A percentile compares a stretch with the other conserved stretches of the same genome.
Conservation (phyloP, 495 filamentous ascomycete species). For the Aspergillus asperescens region DNA sequence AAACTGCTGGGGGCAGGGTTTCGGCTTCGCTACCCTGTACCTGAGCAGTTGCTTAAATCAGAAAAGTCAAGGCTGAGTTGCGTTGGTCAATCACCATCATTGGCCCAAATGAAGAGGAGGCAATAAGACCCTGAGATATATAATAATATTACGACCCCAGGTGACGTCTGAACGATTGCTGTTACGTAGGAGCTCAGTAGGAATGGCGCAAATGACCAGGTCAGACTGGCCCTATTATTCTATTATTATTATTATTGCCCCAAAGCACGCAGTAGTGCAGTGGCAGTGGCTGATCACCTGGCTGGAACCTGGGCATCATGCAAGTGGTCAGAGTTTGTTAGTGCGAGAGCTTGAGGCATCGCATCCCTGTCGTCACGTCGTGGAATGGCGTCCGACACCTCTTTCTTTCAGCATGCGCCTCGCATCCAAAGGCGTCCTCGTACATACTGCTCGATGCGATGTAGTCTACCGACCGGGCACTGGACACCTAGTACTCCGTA, state of each 20-base stretch:
- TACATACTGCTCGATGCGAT: too few species aligned
- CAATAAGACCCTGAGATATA: slow-evolving; percentile 5
- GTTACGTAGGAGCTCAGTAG: not conserved
- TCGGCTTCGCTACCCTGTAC: not conserved
- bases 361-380: too few species aligned
- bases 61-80: too few species aligned
- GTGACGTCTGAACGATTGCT: not conserved
- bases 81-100: not conserved
- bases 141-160: not conserved
- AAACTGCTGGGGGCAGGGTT: not conserved
- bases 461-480: too few species aligned
- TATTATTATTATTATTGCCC: too few species aligned
- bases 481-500: too few species aligned
- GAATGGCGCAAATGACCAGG: slow-evolving; percentile 5
- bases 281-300: too few species aligned
- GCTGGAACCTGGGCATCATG: not conserved
- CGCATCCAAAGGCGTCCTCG: not conserved
- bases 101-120: not conserved
- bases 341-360: slow-evolving; percentile 4
- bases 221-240: slow-evolving; percentile 7
- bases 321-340: slow-evolving; percentile 2
- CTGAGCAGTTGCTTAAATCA: too few species aligned
- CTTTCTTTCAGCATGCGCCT: not conserved
- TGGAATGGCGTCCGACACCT: slow-evolving; percentile 7
- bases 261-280: not conserved